phyloP scores from a whole-genome alignment of 441 rosid genomes.

The Pelargonium australe region DNA sequence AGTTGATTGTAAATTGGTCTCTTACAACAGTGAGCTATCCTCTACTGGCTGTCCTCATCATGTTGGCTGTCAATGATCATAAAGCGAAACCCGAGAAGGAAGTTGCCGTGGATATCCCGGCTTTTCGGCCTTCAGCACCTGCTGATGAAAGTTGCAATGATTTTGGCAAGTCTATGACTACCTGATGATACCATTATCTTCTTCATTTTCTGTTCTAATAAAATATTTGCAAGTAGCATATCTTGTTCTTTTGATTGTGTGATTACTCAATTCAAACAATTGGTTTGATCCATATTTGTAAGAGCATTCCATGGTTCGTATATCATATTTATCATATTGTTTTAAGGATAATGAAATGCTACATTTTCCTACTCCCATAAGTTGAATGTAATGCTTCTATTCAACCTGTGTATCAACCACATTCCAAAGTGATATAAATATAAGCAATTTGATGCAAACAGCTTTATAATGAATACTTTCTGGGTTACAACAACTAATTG shows the following conservation, averaged over 20 bases:
- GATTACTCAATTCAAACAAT: too few relatives aligned
- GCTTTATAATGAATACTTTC: not conserved
- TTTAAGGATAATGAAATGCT: too few relatives aligned
- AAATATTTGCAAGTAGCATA: too few relatives aligned
- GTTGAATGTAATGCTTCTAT: too few relatives aligned
- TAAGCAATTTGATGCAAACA: not conserved
- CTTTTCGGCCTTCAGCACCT: not conserved
- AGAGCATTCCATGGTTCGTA: too few relatives aligned
- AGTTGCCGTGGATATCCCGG: not conserved
- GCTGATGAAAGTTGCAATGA: not conserved
- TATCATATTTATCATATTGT: too few relatives aligned
- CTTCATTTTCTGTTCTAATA: not conserved
- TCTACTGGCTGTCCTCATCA: constrained; percentile 33
- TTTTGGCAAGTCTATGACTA: not conserved
- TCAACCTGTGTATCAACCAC: not conserved
- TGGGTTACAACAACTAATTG: not conserved
- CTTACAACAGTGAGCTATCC: constrained; percentile 44
- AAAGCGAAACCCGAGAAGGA: not conserved
- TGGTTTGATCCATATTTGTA: too few relatives aligned
- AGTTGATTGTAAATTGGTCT: constrained; percentile 41
- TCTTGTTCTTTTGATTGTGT: too few relatives aligned
- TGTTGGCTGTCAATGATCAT: constrained; percentile 40
- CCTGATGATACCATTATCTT: not conserved
- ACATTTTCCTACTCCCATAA: too few relatives aligned
- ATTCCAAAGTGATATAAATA: too few relatives aligned